Conservation (phyloP, 2,329 filamentous ascomycete species). For the Macrophomina tecta region DNA sequence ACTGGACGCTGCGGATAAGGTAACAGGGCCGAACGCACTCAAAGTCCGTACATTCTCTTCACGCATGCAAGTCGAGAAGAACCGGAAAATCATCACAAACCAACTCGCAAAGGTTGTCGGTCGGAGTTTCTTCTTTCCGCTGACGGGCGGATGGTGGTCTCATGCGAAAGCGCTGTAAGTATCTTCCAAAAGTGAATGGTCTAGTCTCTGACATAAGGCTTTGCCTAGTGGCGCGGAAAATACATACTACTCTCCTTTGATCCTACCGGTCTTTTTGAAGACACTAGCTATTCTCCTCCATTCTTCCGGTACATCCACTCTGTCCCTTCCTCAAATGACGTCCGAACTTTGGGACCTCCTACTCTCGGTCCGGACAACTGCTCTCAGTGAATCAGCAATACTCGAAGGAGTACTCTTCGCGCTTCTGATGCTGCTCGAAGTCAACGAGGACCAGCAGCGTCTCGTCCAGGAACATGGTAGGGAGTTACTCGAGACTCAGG, state of each 20-base stretch:
- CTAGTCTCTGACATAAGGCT: conserved; percentile 3
- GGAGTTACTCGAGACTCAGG: conserved; percentile 82
- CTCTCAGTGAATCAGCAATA: conserved; percentile 64
- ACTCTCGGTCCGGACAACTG: conserved; percentile 64
- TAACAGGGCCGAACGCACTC: conserved; percentile 79
- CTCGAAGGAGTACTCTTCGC: conserved; percentile 78
- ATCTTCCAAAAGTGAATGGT: conserved; percentile 25
- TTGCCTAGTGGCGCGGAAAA: conserved; percentile 39
- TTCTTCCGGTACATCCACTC: conserved; percentile 79
- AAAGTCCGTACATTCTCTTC: conserved; percentile 91
- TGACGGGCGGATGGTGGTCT: conserved; percentile 80
- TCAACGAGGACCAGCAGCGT: conserved; percentile 75
- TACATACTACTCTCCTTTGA: conserved; percentile 73
- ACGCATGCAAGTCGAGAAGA: conserved; percentile 70
- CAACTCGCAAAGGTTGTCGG: conserved; percentile 78
- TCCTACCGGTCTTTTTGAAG: conserved; percentile 82
- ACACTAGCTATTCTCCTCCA: conserved; percentile 84
- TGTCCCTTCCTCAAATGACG: conserved; percentile 79
- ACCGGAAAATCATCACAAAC: conserved; percentile 68
- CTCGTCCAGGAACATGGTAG: conserved; percentile 76
- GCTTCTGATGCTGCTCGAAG: conserved; percentile 79
- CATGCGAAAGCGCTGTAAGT: conserved; percentile 59
- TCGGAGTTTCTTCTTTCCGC: conserved; percentile 81
- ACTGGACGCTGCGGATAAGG: conserved; percentile 77
- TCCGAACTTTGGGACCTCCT: conserved; percentile 84